A percentile compares a stretch with the other conserved stretches of the same genome.
phyloP scores from a whole-genome alignment of 345 rosid genomes.

The Euclidium syriacum region DNA sequence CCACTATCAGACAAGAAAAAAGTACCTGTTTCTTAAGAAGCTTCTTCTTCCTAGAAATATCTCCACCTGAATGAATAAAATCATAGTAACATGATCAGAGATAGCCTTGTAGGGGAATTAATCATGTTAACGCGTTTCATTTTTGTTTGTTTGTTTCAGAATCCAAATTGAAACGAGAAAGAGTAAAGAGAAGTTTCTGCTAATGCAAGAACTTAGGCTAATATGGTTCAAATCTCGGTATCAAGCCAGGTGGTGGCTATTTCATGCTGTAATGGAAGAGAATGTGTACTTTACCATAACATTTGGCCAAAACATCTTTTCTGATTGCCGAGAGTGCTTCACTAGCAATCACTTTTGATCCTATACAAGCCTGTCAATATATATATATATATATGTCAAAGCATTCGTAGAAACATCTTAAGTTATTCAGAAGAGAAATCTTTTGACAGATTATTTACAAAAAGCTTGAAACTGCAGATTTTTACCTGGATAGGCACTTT shows the following conservation, averaged over 20 bases:
- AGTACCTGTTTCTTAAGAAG: slow-evolving; percentile 91
- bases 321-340: slow-evolving; percentile 88
- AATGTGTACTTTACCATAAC: slow-evolving; percentile 65
- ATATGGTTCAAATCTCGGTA: neutral
- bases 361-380: slow-evolving; percentile 82
- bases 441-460: neutral
- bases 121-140: neutral
- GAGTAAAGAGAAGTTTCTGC: neutral
- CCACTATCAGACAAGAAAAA: neutral
- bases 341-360: slow-evolving; percentile 93
- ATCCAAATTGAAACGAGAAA: neutral
- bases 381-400: neutral
- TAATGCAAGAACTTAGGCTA: neutral
- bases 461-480: neutral
- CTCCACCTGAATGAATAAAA: slow-evolving; percentile 63
- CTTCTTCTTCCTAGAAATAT: slow-evolving; percentile 90
- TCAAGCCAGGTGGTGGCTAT: neutral
- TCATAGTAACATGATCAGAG: slow-evolving; percentile 13
- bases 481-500: slow-evolving; percentile 97
- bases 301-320: slow-evolving; percentile 97
- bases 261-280: neutral
- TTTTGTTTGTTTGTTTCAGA: neutral
- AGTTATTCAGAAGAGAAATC: neutral
- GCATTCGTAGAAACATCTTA: neutral
- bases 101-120: neutral